Evolutionary conservation across 73 alveolate species (phyloP).

Genomic region (Stentor roeselii): DNA sequence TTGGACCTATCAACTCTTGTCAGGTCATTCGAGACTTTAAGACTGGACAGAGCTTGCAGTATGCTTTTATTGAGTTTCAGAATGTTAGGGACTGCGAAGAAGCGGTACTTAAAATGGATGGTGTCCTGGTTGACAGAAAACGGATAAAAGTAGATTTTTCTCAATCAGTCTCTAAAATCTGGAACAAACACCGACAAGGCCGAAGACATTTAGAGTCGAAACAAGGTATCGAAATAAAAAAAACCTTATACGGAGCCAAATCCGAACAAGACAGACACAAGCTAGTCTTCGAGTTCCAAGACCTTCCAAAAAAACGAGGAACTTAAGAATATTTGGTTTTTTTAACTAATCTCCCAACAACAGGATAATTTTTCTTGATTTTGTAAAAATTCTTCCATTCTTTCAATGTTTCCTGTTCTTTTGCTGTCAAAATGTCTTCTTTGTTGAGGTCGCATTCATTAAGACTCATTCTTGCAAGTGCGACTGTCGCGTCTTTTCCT

Average conservation of each 20-base stretch:
- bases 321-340: background rate
- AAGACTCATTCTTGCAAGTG: constrained; percentile 47
- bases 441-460: constrained; percentile 20
- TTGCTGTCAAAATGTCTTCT: background rate
- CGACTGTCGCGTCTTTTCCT: constrained; percentile 59
- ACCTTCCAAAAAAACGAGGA: constrained; percentile 23
- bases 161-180: constrained; percentile 80
- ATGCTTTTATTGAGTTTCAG: constrained; percentile 98
- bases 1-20: constrained; percentile 94
- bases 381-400: background rate
- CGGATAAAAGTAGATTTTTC: constrained; percentile 95
- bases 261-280: background rate
- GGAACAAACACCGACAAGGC: constrained; percentile 55
- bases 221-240: background rate
- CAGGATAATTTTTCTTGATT: background rate
- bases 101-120: constrained; percentile 92
- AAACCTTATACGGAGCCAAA: background rate
- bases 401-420: constrained; percentile 8
- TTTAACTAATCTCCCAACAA: background rate
- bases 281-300: background rate
- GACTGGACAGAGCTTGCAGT: constrained; percentile 96
- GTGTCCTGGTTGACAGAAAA: constrained; percentile 88
- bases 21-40: constrained; percentile 98
- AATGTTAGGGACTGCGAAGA: constrained; percentile 92
- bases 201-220: constrained; percentile 48